Evolutionary conservation across 2,329 filamentous ascomycete species (phyloP), one percentile per base, ranked within the genome.

Genomic region (Metarhizium guizhouense): DNA sequence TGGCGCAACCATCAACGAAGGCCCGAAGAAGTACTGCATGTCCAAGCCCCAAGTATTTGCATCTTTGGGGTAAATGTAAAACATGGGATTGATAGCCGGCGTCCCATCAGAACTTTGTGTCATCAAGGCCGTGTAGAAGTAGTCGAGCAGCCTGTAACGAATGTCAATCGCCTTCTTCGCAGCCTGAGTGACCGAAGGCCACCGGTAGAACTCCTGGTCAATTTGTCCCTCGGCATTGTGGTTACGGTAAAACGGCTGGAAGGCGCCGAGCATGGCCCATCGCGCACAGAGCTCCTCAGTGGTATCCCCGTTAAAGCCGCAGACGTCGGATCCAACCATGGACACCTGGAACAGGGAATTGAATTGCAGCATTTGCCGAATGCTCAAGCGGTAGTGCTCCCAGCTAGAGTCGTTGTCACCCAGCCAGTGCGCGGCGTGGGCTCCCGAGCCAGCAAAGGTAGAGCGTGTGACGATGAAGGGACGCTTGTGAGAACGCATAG

Each of bases 381-480:
- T 85, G 1, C 77, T 80, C 30, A 76, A 69, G 1, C 77, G 77
- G 67, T 86, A 86, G 54, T 83, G 74, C 4, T 70, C 68, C 84
- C 84, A 87, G 29, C 60, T 60, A 4, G 62, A 81, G 60, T 64
- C 56, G 51, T 68, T 68, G 29, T 69, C 66, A 56, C 81, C 81
- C 3, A 82, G 75, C 81, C 81, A 84, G 59, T 87, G 66, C 64
- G 83, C 65, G 69, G 91, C 63, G 74, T 89, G 73, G 3, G 71
- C 65, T 3, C 88, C 88, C 0, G 85, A 83, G 6, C 88, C 87
- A 2, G 86, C 84, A 63, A 88, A 92, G 0, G 87, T 92, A 20
- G 83, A 87, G 29, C 88, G 83, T 0, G 87, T 90, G 61, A 93
- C 88, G 51, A 92, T 75, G 57, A 92, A 67, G 1, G 88, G 87